Percentiles rank a stretch among this genome's conserved stretches.
Evolutionary conservation across 106 monocot genomes (phyloP).

Genomic region (Apostasia shenzhenica): DNA sequence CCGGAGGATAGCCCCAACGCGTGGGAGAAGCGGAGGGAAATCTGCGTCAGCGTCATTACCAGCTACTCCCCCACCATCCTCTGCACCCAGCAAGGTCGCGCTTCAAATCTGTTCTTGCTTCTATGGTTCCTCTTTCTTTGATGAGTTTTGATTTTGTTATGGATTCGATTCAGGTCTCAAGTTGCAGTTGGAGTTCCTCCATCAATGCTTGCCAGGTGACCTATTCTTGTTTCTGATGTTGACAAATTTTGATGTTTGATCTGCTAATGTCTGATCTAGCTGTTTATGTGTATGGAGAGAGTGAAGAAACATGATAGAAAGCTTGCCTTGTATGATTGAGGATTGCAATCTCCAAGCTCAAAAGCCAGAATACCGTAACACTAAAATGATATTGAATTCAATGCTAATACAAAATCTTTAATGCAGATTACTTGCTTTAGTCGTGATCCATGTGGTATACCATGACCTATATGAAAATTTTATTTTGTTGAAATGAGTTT

Average conservation of each 20-base stretch:
- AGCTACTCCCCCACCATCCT: slow-evolving; percentile 89
- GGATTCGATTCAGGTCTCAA: slow-evolving; percentile 47
- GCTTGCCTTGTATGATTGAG: too few species aligned
- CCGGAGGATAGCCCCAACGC: slow-evolving; percentile 59
- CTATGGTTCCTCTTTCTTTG: background rate
- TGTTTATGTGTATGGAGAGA: too few species aligned
- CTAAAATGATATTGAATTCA: too few species aligned
- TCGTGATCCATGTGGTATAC: too few species aligned
- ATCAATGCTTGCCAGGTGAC: slow-evolving; percentile 82
- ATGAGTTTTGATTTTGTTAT: slow-evolving; percentile 13
- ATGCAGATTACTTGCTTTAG: too few species aligned
- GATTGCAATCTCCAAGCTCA: too few species aligned
- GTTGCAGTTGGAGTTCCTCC: slow-evolving; percentile 83
- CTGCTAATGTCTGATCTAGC: too few species aligned
- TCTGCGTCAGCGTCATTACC: slow-evolving; percentile 91
- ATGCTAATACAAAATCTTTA: too few species aligned
- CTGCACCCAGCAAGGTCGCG: slow-evolving; percentile 91
- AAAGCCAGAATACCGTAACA: too few species aligned
- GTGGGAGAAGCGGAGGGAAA: slow-evolving; percentile 85
- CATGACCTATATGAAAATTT: too few species aligned
- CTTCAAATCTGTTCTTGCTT: background rate
- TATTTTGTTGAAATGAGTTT: too few species aligned
- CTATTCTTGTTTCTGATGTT: background rate
- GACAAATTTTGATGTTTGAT: background rate
- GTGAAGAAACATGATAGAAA: too few species aligned